Conservation (phyloP, 2,329 filamentous ascomycete species). For the Ophiocordyceps sinensis region DNA sequence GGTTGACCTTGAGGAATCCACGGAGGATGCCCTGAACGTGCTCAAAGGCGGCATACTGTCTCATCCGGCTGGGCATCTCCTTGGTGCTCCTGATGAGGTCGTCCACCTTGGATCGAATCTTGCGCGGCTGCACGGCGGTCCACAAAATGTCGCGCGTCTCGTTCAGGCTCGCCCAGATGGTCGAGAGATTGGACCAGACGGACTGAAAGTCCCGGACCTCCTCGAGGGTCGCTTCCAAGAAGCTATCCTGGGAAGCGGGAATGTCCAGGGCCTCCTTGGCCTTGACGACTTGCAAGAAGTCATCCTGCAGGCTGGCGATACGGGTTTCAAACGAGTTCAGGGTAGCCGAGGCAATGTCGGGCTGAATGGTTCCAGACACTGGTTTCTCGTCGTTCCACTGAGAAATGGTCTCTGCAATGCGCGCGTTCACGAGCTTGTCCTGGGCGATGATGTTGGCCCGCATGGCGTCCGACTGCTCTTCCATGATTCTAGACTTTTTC, state of each 20-base stretch:
- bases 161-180: slow-evolving; percentile 92
- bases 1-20: slow-evolving; percentile 80
- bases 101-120: slow-evolving; percentile 79
- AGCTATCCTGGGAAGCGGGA: slow-evolving; percentile 62
- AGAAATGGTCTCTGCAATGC: slow-evolving; percentile 68
- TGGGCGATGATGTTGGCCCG: slow-evolving; percentile 91
- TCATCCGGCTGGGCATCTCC: slow-evolving; percentile 97
- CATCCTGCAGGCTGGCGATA: slow-evolving; percentile 71
- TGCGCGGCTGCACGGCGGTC: slow-evolving; percentile 90
- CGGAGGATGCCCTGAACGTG: slow-evolving; percentile 88
- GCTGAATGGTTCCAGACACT: slow-evolving; percentile 84
- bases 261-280: slow-evolving; percentile 95
- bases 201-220: slow-evolving; percentile 98
- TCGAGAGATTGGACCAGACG: slow-evolving; percentile 89
- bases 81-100: slow-evolving; percentile 94
- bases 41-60: slow-evolving; percentile 98
- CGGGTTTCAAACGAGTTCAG: slow-evolving; percentile 70
- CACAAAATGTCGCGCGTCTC: slow-evolving; percentile 85
- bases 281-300: slow-evolving; percentile 86
- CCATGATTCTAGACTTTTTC: slow-evolving; percentile 87
- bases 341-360: slow-evolving; percentile 73
- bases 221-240: slow-evolving; percentile 75
- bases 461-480: slow-evolving; percentile 89
- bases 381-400: slow-evolving; percentile 97
- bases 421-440: slow-evolving; percentile 79